Evolutionary conservation across 2,329 filamentous ascomycete species (phyloP).

Genomic region (Chaetomiaceae sp.): DNA sequence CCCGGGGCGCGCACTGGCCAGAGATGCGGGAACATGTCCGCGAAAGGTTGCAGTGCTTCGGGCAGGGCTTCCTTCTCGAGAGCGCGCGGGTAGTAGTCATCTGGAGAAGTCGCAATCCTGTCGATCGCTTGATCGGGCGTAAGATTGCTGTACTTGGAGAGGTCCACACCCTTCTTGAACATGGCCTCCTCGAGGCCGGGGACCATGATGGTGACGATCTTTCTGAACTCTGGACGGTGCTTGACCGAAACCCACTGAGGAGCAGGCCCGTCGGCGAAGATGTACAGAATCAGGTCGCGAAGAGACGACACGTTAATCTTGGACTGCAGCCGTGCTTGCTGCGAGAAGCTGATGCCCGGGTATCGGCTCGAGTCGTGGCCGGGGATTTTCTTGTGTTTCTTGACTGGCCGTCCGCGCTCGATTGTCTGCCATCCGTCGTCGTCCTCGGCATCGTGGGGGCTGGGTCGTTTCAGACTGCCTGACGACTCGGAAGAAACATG

Average conservation of each 20-base stretch:
- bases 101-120: conserved; percentile 43
- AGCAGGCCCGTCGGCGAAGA: conserved; percentile 60
- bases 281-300: conserved; percentile 60
- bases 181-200: conserved; percentile 87
- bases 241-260: conserved; percentile 63
- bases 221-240: conserved; percentile 62
- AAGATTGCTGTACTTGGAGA: conserved; percentile 42
- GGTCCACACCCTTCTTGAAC: conserved; percentile 64
- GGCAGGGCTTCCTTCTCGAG: conserved; percentile 50
- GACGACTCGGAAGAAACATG: conserved; percentile 29
- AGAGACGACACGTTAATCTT: conserved; percentile 60
- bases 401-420: conserved; percentile 42
- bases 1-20: conserved; percentile 89
- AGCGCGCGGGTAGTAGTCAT: conserved; percentile 56
- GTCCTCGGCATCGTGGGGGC: conserved; percentile 40
- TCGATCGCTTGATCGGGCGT: conserved; percentile 31
- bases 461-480: conserved; percentile 46
- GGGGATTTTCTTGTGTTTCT: conserved; percentile 60
- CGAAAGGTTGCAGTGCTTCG: conserved; percentile 58
- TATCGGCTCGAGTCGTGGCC: conserved; percentile 53
- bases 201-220: conserved; percentile 86
- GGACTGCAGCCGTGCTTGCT: conserved; percentile 53
- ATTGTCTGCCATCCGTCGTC: conserved; percentile 53
- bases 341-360: conserved; percentile 55
- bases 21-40: conserved; percentile 78